Percentiles rank a stretch among this genome's conserved stretches.
phyloP scores from a whole-genome alignment of 768 basidiomycete genomes.

The Trametes cingulata region DNA sequence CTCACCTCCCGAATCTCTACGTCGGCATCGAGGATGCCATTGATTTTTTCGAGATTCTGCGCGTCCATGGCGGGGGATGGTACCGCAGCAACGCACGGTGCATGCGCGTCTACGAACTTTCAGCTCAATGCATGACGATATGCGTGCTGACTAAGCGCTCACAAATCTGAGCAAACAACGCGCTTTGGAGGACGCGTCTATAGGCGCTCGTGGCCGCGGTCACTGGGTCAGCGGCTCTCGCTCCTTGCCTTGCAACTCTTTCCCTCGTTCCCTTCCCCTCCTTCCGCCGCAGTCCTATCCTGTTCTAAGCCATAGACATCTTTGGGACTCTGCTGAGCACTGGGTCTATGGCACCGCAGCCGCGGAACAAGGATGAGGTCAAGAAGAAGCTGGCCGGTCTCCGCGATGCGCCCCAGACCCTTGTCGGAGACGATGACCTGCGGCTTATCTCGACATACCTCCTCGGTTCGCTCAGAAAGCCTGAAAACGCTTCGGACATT shows the following conservation, averaged over 20 bases:
- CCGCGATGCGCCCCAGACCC: slow-evolving; percentile 59
- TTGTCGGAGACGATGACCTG: slow-evolving; percentile 51
- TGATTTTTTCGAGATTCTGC: slow-evolving; percentile 56
- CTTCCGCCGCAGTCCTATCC: background rate
- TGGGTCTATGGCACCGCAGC: slow-evolving; percentile 15
- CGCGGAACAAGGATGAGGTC: slow-evolving; percentile 39
- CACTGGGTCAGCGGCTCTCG: background rate
- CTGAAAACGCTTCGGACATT: slow-evolving; percentile 34
- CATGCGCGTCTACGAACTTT: background rate
- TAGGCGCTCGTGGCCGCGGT: background rate
- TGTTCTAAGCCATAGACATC: background rate
- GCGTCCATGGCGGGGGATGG: slow-evolving; percentile 48
- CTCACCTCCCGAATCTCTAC: slow-evolving; percentile 64
- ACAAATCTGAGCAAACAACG: slow-evolving; percentile 15
- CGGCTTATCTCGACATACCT: slow-evolving; percentile 54
- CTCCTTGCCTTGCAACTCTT: background rate
- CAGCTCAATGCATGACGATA: background rate
- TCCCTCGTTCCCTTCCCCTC: background rate
- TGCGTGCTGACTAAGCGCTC: background rate
- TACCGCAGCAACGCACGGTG: slow-evolving; percentile 1
- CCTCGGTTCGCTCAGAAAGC: slow-evolving; percentile 34
- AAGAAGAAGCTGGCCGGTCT: slow-evolving; percentile 53
- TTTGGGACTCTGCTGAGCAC: background rate
- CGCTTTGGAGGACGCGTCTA: slow-evolving; percentile 16
- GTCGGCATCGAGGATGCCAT: slow-evolving; percentile 61